These are phyloP conservation scores for Phytopythium mirpurense DNA, from an alignment of 352 stramenopile species.

Conservation along the genomic window DNA sequence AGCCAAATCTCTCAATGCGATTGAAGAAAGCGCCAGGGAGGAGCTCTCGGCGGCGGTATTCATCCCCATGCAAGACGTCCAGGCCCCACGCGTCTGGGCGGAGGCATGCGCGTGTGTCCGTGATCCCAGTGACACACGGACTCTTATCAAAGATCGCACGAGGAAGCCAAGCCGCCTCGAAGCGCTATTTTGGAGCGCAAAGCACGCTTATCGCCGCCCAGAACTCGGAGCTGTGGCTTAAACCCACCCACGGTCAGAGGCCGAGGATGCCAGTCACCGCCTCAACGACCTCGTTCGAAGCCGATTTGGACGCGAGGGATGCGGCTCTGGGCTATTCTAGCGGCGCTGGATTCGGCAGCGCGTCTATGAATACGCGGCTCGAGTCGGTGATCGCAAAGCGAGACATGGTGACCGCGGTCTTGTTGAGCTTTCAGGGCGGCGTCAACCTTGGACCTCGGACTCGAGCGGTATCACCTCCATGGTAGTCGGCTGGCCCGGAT, in stretches of 20 bases:
- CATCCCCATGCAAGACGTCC: too few species aligned
- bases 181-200: not conserved
- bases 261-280: not conserved
- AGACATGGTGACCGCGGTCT: too few species aligned
- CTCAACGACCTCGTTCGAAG: not conserved
- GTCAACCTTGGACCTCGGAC: too few species aligned
- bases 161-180: not conserved
- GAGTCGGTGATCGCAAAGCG: not conserved
- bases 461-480: too few species aligned
- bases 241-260: not conserved
- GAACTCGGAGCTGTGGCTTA: not conserved
- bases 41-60: too few species aligned
- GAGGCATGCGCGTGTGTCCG: not conserved
- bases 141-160: constrained; percentile 1
- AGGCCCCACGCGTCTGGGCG: not conserved
- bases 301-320: not conserved
- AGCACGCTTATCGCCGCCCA: not conserved
- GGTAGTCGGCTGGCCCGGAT: too few species aligned
- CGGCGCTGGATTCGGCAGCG: not conserved
- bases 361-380: not conserved
- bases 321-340: not conserved
- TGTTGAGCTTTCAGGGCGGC: too few species aligned
- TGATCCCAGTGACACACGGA: not conserved
- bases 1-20: constrained; percentile 8
- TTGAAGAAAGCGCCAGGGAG: not conserved